Conservation (phyloP, 1,284 basidiomycete species). For the Neotropicomus parvogracilis region DNA sequence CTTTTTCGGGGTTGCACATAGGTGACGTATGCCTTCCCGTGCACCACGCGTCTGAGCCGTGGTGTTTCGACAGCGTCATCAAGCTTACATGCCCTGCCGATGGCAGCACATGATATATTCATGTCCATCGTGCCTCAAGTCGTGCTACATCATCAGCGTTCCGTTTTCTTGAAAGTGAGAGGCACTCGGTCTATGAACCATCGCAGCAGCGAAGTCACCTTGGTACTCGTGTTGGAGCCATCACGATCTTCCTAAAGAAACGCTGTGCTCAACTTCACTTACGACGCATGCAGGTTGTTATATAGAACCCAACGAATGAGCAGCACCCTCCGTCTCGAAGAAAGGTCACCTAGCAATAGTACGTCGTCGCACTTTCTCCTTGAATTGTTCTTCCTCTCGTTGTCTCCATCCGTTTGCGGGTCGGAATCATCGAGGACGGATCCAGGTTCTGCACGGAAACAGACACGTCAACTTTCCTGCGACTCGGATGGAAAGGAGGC, state of each 20-base stretch:
- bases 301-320: not conserved
- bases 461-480: too few relatives aligned
- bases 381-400: too few relatives aligned
- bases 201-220: not conserved
- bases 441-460: not conserved
- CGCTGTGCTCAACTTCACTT: too few relatives aligned
- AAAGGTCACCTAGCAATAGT: not conserved
- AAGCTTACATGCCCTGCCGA: slow-evolving; percentile 47
- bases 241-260: not conserved
- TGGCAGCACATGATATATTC: slow-evolving; percentile 44
- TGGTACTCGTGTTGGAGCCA: slow-evolving; percentile 1
- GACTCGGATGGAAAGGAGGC: too few relatives aligned
- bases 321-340: too few relatives aligned
- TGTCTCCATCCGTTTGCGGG: not conserved
- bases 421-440: not conserved
- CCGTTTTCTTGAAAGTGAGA: not conserved
- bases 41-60: slow-evolving; percentile 1
- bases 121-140: slow-evolving; percentile 64
- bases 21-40: slow-evolving; percentile 41
- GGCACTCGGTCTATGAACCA: not conserved
- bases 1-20: slow-evolving; percentile 1
- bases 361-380: not conserved
- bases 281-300: not conserved
- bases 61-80: not conserved
- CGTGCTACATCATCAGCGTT: not conserved